phyloP scores from a whole-genome alignment of 176 grass and related monocot species.

The Areca catechu region DNA sequence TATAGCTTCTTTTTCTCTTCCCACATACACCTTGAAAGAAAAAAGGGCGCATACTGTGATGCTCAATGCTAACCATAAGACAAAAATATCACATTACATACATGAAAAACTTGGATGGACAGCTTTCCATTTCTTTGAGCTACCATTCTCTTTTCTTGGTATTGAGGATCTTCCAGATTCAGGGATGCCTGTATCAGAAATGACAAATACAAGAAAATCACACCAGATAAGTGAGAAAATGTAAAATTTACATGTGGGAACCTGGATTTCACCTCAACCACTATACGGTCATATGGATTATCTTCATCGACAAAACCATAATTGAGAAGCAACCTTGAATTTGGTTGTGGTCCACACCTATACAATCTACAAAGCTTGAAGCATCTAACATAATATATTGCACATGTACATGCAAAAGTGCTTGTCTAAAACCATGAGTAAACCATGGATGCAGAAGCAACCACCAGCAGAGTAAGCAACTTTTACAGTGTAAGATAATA shows the following conservation, averaged over 20 bases:
- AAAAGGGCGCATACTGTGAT: slow-evolving; percentile 16
- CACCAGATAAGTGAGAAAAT: slow-evolving; percentile 6
- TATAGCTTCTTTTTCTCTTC: slow-evolving; percentile 88
- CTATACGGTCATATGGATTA: slow-evolving; percentile 87
- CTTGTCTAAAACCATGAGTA: neutral
- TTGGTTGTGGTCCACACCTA: slow-evolving; percentile 98
- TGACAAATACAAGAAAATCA: slow-evolving; percentile 13
- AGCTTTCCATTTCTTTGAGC: slow-evolving; percentile 95
- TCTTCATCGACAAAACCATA: slow-evolving; percentile 99
- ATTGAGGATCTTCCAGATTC: slow-evolving; percentile 96
- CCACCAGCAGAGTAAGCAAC: neutral
- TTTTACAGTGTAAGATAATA: no score
- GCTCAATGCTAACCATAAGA: neutral
- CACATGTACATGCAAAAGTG: neutral
- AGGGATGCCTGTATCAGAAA: slow-evolving; percentile 58
- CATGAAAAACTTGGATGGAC: slow-evolving; percentile 89
- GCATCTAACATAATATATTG: neutral
- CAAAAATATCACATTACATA: slow-evolving; percentile 24
- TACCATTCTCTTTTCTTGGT: slow-evolving; percentile 96
- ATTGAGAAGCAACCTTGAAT: slow-evolving; percentile 91
- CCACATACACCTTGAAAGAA: slow-evolving; percentile 45
- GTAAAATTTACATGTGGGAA: neutral
- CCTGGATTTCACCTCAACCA: slow-evolving; percentile 54
- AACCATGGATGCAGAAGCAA: neutral
- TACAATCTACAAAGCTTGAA: slow-evolving; percentile 39